A percentile compares a stretch with the other conserved stretches of the same genome.
Conservation (phyloP, 2,329 filamentous ascomycete species). For the Epichloe glyceriae region DNA sequence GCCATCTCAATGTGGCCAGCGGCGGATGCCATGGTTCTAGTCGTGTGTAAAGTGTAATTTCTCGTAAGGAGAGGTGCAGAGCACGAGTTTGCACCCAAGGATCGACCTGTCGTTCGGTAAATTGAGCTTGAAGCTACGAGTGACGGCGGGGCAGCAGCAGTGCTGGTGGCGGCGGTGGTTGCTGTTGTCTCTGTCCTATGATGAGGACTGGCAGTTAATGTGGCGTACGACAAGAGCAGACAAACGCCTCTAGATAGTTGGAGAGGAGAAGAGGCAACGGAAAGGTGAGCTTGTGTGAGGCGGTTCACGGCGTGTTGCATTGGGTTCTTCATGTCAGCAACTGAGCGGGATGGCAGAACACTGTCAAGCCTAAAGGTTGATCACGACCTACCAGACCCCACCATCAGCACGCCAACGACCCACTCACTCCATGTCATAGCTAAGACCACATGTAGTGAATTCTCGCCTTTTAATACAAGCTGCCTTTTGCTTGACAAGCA, state of each 20-base stretch:
- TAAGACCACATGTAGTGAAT: too few species aligned
- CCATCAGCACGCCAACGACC: not conserved
- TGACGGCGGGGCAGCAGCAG: too few species aligned
- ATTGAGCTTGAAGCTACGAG: not conserved
- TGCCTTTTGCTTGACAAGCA: not conserved
- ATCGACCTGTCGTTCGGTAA: not conserved
- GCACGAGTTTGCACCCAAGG: not conserved
- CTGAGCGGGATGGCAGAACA: too few species aligned
- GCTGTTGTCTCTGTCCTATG: not conserved
- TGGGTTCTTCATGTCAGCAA: too few species aligned
- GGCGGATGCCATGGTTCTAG: constrained; percentile 23
- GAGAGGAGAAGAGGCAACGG: not conserved
- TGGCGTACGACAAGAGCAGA: too few species aligned
- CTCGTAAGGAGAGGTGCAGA: not conserved
- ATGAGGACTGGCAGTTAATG: not conserved
- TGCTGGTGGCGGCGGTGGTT: not conserved
- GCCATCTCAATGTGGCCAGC: constrained; percentile 49
- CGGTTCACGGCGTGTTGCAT: not conserved
- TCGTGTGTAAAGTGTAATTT: not conserved
- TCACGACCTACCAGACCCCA: not conserved
- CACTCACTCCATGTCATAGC: not conserved
- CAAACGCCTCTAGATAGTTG: not conserved
- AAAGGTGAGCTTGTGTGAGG: not conserved
- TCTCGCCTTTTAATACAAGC: too few species aligned
- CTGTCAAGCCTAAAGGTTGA: not conserved